phyloP scores from a whole-genome alignment of 257 asterid genomes.

The Primulina tabacum region DNA sequence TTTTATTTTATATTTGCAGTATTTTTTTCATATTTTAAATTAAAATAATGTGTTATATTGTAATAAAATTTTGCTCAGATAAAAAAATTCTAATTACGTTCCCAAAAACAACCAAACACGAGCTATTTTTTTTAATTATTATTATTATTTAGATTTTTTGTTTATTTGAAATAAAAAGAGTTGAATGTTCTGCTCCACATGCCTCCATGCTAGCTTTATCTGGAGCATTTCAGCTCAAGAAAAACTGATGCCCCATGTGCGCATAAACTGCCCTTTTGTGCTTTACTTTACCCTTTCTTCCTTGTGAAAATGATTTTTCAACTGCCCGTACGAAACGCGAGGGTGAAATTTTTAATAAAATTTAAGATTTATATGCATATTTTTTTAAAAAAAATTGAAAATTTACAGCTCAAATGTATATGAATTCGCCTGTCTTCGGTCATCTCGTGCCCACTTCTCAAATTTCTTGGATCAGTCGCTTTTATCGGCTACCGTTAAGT shows the following conservation, averaged over 20 bases:
- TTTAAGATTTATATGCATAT: no score
- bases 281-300: not conserved
- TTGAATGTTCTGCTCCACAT: slow-evolving; percentile 5
- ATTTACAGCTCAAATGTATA: not conserved
- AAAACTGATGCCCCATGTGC: not conserved
- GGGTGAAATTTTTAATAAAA: no score
- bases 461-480: not conserved
- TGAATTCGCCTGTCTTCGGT: not conserved
- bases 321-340: not conserved
- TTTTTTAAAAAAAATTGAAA: no score
- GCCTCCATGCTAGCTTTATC: not conserved
- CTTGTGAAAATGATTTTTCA: slow-evolving; percentile 2
- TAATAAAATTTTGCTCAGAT: no score
- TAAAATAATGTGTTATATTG: no score
- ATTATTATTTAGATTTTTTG: no score
- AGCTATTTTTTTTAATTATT: not conserved
- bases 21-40: no score
- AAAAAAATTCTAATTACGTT: no score
- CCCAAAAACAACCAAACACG: not conserved
- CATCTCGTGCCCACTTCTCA: not conserved
- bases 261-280: not conserved
- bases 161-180: no score
- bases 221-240: not conserved
- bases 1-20: no score
- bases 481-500: not conserved